Evolutionary conservation across 1,284 basidiomycete genomes (phyloP).

Genomic region (Trichosporon ovoides): DNA sequence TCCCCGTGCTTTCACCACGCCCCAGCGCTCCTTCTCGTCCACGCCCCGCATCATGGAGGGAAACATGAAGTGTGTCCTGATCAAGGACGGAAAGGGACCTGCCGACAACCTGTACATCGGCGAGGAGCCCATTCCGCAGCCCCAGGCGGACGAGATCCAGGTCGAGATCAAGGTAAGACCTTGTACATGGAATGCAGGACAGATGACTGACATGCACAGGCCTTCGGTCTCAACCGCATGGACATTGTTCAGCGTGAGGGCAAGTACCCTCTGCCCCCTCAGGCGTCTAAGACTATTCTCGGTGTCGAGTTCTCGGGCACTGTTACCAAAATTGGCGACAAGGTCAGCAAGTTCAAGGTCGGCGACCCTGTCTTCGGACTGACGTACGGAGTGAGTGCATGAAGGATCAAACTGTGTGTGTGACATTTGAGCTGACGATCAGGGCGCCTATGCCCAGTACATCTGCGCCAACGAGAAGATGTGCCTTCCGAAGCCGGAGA

Average conservation of each 20-base stretch:
- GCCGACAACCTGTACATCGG: conserved; percentile 75
- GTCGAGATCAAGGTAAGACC: conserved; percentile 51
- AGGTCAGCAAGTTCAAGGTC: conserved; percentile 57
- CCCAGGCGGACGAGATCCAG: conserved; percentile 60
- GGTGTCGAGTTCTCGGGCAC: conserved; percentile 87
- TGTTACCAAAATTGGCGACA: conserved; percentile 59
- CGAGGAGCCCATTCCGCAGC: conserved; percentile 57
- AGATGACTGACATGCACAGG: conserved; percentile 38
- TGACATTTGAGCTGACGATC: conserved; percentile 14
- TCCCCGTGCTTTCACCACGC: background rate
- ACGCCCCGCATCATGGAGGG: conserved; percentile 4
- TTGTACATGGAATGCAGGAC: no score
- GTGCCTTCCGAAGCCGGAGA: conserved; percentile 67
- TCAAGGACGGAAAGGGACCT: conserved; percentile 74
- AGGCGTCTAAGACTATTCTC: conserved; percentile 64
- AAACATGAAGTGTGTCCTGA: conserved; percentile 72
- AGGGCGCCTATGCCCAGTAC: conserved; percentile 93
- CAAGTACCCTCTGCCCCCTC: conserved; percentile 70
- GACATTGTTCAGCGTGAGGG: conserved; percentile 71
- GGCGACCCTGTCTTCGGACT: conserved; percentile 82
- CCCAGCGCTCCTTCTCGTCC: conserved; percentile 7
- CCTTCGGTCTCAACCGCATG: conserved; percentile 84
- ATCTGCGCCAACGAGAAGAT: conserved; percentile 64
- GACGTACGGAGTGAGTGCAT: conserved; percentile 56
- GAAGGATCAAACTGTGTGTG: no score